Evolutionary conservation across 2,329 filamentous ascomycete genomes (phyloP).

Genomic region (Orbilia javanica): DNA sequence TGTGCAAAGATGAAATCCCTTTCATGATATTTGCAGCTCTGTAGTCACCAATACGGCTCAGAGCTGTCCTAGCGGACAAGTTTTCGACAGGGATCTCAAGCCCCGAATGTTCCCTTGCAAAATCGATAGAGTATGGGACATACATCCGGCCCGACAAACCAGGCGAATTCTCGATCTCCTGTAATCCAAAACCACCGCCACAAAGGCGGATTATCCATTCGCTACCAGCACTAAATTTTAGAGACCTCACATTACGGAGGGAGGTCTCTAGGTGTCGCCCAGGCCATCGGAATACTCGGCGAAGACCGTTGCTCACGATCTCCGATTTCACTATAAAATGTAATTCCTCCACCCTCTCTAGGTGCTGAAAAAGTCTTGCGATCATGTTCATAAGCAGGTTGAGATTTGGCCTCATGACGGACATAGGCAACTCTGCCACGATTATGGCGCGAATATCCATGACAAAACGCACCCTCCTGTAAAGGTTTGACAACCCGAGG

Average conservation of each 20-base stretch:
- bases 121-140: conserved; percentile 45
- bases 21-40: conserved; percentile 45
- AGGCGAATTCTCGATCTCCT: conserved; percentile 44
- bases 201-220: conserved; percentile 52
- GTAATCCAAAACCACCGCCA: conserved; percentile 16
- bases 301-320: conserved; percentile 40
- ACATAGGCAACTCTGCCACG: conserved; percentile 16
- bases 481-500: neutral
- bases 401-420: conserved; percentile 36
- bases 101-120: neutral
- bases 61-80: neutral
- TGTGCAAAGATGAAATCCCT: conserved; percentile 20
- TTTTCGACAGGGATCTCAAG: neutral
- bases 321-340: conserved; percentile 48
- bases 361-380: conserved; percentile 1
- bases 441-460: conserved; percentile 38
- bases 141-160: conserved; percentile 10
- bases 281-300: conserved; percentile 10
- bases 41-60: conserved; percentile 44
- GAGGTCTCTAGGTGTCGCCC: neutral
- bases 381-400: conserved; percentile 17
- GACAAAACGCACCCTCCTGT: conserved; percentile 34
- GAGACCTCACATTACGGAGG: conserved; percentile 22
- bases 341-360: neutral
- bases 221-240: conserved; percentile 52